phyloP scores from a whole-genome alignment of 805 yeast genomes.

The Wickerhamiella musiphila region DNA sequence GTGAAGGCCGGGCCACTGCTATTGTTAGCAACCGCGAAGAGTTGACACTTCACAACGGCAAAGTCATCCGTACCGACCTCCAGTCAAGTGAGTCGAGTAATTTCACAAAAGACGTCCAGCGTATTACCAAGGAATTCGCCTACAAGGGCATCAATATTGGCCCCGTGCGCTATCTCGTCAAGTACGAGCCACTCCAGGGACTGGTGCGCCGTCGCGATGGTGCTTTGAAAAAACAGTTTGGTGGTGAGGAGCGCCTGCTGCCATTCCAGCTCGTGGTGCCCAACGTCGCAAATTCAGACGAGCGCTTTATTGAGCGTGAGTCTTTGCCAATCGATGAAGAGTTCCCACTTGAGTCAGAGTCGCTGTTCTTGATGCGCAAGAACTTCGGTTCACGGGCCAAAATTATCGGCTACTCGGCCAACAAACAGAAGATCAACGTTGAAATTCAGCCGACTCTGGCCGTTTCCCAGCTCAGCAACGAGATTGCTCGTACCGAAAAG shows the following conservation, averaged over 20 bases:
- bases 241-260: conserved; percentile 31
- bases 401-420: conserved; percentile 23
- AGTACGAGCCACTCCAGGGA: conserved; percentile 66
- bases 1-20: conserved; percentile 55
- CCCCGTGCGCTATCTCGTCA: conserved; percentile 37
- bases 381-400: conserved; percentile 68
- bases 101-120: conserved; percentile 27
- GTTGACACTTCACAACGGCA: neutral
- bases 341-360: conserved; percentile 56
- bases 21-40: conserved; percentile 33
- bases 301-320: conserved; percentile 50
- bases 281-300: conserved; percentile 53
- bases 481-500: conserved; percentile 40
- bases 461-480: conserved; percentile 52
- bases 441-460: conserved; percentile 14
- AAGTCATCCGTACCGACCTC: conserved; percentile 10
- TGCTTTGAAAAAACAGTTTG: conserved; percentile 58
- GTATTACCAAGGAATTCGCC: conserved; percentile 28
- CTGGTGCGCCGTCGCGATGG: conserved; percentile 52
- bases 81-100: conserved; percentile 31
- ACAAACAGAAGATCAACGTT: conserved; percentile 21
- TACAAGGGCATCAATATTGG: conserved; percentile 45
- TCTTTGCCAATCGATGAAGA: conserved; percentile 70
- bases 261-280: conserved; percentile 78
- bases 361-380: conserved; percentile 65